Evolutionary conservation across 257 asterid genomes (phyloP), one percentile per base, ranked within the genome.

Genomic region (Petrea volubilis): DNA sequence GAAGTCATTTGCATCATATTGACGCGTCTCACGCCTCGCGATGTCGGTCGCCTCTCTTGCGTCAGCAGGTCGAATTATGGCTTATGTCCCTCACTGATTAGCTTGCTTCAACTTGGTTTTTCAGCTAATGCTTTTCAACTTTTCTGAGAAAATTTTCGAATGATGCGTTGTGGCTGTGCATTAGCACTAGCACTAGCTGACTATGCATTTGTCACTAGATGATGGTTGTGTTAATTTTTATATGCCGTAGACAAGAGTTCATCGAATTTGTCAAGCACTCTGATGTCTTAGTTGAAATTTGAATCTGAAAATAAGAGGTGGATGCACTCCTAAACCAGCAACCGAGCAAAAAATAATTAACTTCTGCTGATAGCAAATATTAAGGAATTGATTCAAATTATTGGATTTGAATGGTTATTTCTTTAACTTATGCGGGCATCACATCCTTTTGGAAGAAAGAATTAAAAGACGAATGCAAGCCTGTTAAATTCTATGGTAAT

Each of bases 21-120:
- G 50, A 72, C 85, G 23, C 71, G 28, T 36, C 96, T 95, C 76
- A 25, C 90, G 75, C 96, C 96, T 68, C 85, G 73, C 40, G 97
- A 95, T 65, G 83, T 95, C 10, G 92, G 87, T 72, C 96, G 96
- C 75, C 87, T 88, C 72, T 81, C 99, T 60, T 95, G 97, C 80
- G 96, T 83, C 46, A 92, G 99, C 96, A 95, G 99, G 98, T 88
- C 31, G 47, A 11, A 41, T 53, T 68, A 27, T n/a, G n/a, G 21
- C 36, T 41, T 44, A 44, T 47, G 1, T 15, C 53, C 36, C 68
- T 10, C 33, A 18, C 2, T 21, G 21, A 34, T 36, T 38, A 40
- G 46, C 50, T 59, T 63, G 46, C 28, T 59, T 68, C 5, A 25
- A 25, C 17, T 71, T 29, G 23, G 12, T 24, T 14, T 69, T 27